phyloP scores from a whole-genome alignment of 164 flowering plant species.

The Warburgia ugandensis region DNA sequence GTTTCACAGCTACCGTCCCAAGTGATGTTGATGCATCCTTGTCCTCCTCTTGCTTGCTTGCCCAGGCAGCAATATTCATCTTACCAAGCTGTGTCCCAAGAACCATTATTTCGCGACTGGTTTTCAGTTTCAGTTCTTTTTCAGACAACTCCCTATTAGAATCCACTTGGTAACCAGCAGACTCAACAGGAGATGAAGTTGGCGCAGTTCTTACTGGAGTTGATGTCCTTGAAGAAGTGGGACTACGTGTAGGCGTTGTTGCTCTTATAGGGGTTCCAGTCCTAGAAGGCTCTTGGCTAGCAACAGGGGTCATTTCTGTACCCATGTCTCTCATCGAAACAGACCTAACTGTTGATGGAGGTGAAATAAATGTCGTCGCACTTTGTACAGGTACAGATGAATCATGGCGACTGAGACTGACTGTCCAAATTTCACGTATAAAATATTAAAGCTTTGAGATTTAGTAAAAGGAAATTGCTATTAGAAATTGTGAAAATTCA shows the following conservation, averaged over 20 bases:
- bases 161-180: constrained; percentile 14
- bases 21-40: constrained; percentile 49
- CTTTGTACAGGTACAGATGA: constrained; percentile 46
- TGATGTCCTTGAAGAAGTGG: constrained; percentile 63
- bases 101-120: constrained; percentile 73
- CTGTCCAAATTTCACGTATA: constrained; percentile 27
- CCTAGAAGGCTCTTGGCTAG: constrained; percentile 94
- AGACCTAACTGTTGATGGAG: constrained; percentile 76
- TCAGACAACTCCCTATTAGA: constrained; percentile 44
- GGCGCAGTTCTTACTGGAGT: constrained; percentile 53
- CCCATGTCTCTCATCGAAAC: constrained; percentile 99
- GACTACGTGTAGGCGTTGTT: constrained; percentile 71
- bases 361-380: constrained; percentile 56
- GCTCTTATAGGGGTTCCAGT: constrained; percentile 79
- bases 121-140: constrained; percentile 68
- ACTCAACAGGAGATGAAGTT: constrained; percentile 26
- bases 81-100: constrained; percentile 84
- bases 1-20: constrained; percentile 27
- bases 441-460: neutral
- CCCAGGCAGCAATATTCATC: constrained; percentile 88
- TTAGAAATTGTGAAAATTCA: neutral
- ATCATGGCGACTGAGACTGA: constrained; percentile 65
- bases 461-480: neutral
- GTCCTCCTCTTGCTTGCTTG: constrained; percentile 72
- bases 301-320: constrained; percentile 92